Evolutionary conservation across 1,284 basidiomycete species (phyloP).

Genomic region (Laetiporus sulphureus): DNA sequence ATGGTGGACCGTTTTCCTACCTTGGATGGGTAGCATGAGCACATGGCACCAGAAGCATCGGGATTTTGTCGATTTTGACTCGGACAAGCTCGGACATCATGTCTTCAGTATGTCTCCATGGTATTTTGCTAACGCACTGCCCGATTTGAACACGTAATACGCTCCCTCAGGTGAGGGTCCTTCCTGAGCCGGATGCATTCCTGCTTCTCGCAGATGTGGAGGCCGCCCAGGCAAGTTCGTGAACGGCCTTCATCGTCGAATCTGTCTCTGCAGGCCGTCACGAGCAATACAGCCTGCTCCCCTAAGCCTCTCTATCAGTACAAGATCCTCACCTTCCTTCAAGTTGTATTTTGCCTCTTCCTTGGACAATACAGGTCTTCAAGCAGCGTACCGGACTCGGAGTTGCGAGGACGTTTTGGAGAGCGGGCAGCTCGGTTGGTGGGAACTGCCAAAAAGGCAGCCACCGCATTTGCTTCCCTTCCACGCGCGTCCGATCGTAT

Average conservation of each 20-base stretch:
- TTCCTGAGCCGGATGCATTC: not conserved
- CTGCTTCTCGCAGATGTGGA: not conserved
- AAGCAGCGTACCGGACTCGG: too few species aligned
- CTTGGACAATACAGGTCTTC: too few species aligned
- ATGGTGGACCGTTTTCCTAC: slow-evolving; percentile 13
- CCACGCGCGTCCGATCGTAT: too few species aligned
- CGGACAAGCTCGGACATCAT: slow-evolving; percentile 19
- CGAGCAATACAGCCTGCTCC: not conserved
- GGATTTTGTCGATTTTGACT: slow-evolving; percentile 13
- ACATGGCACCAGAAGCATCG: slow-evolving; percentile 11
- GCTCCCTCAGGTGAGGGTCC: not conserved
- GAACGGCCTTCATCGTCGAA: not conserved
- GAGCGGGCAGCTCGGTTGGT: too few species aligned
- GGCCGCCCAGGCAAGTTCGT: not conserved
- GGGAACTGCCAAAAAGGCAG: too few species aligned
- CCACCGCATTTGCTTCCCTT: too few species aligned
- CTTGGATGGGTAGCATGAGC: slow-evolving; percentile 10
- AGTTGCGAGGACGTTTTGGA: too few species aligned
- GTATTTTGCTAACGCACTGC: not conserved
- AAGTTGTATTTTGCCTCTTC: too few species aligned
- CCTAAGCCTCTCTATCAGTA: slow-evolving; percentile 18
- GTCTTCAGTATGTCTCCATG: slow-evolving; percentile 10
- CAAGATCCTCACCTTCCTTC: slow-evolving; percentile 22
- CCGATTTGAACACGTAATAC: not conserved
- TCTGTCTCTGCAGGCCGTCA: not conserved